These are phyloP conservation scores for Gracilaria domingensis DNA, from an alignment of 23 red algal genomes.

Conservation along the genomic window DNA sequence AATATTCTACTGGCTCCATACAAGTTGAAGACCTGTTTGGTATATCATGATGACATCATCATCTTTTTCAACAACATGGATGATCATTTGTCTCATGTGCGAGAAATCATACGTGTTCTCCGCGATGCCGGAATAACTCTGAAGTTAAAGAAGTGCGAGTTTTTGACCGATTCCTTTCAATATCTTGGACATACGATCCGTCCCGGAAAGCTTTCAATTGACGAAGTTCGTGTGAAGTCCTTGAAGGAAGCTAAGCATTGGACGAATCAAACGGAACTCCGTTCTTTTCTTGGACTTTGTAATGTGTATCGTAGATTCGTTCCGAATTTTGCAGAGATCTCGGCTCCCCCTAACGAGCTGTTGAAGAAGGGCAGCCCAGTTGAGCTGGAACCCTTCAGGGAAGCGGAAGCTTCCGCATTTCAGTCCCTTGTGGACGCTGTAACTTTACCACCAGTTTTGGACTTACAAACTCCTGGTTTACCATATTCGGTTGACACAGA, in stretches of 20 bases:
- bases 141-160: constrained; percentile 31
- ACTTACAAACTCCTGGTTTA: neutral
- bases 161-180: constrained; percentile 13
- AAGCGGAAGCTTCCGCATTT: neutral
- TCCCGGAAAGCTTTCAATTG: neutral
- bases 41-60: constrained; percentile 30
- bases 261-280: constrained; percentile 7
- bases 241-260: neutral
- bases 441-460: neutral
- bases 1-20: constrained; percentile 7
- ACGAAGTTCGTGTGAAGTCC: constrained; percentile 5
- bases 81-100: neutral
- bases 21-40: neutral
- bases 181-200: constrained; percentile 41
- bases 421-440: neutral
- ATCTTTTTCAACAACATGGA: constrained; percentile 27
- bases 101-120: neutral
- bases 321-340: neutral
- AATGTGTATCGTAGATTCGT: constrained; percentile 29
- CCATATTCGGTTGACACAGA: constrained; percentile 13
- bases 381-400: neutral
- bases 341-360: neutral
- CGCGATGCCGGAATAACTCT: constrained; percentile 28
- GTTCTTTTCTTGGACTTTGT: constrained; percentile 21
- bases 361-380: neutral